A percentile compares a stretch with the other conserved stretches of the same genome.
Evolutionary conservation across 2,329 filamentous ascomycete species (phyloP).

Genomic region (Pseudocercospora fuligena): DNA sequence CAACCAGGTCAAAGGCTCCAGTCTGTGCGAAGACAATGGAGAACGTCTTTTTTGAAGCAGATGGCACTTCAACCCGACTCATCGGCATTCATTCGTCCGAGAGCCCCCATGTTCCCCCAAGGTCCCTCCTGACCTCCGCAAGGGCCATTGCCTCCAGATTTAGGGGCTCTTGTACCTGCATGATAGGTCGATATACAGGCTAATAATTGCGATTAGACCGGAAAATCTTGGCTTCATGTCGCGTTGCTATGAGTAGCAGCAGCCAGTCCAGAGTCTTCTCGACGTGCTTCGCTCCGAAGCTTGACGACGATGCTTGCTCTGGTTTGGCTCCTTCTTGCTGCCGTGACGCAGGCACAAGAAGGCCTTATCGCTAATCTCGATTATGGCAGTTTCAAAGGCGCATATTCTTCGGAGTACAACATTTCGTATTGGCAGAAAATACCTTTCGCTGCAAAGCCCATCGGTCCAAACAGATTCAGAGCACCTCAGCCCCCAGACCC

Average conservation of each 20-base stretch:
- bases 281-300: not conserved
- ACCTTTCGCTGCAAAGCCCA: slow-evolving; percentile 58
- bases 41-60: too few relatives aligned
- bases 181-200: not conserved
- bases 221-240: not conserved
- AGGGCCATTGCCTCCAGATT: not conserved
- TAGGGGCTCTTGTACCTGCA: not conserved
- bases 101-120: not conserved
- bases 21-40: too few relatives aligned
- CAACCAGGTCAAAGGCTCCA: too few relatives aligned
- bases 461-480: slow-evolving; percentile 63
- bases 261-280: not conserved
- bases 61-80: too few relatives aligned
- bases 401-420: slow-evolving; percentile 28
- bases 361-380: slow-evolving; percentile 24
- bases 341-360: slow-evolving; percentile 4
- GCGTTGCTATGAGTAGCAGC: not conserved
- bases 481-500: slow-evolving; percentile 61
- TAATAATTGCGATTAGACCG: not conserved
- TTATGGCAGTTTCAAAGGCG: slow-evolving; percentile 32
- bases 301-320: not conserved
- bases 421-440: slow-evolving; percentile 54
- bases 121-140: not conserved
- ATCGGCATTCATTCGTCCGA: not conserved
- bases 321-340: not conserved